phyloP scores from a whole-genome alignment of 2,329 filamentous ascomycete species.

The Nemania serpens region DNA sequence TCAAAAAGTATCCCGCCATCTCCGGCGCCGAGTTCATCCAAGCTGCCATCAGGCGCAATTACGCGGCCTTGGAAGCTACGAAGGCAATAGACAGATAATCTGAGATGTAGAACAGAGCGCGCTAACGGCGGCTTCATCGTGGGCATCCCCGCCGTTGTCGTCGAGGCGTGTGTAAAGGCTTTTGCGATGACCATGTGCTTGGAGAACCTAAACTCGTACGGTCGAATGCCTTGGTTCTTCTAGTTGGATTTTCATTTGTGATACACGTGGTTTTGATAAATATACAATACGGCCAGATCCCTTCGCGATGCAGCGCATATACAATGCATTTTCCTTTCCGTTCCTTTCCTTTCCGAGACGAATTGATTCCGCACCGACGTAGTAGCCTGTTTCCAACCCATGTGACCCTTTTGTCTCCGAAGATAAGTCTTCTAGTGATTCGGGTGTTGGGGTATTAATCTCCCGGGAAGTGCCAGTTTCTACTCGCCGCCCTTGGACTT shows the following conservation, averaged over 20 bases:
- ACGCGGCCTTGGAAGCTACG: constrained; percentile 55
- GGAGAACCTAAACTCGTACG: background rate
- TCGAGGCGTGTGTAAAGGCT: background rate
- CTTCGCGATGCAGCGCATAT: background rate
- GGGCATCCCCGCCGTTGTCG: background rate
- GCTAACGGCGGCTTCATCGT: constrained; percentile 5
- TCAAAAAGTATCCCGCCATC: constrained; percentile 64
- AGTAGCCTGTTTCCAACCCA: constrained; percentile 17
- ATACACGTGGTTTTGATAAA: constrained; percentile 15
- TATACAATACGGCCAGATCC: constrained; percentile 20
- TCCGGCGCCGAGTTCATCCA: constrained; percentile 65
- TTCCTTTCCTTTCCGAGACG: constrained; percentile 3
- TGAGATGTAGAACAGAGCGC: background rate
- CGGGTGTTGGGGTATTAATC: constrained; percentile 1
- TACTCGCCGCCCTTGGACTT: constrained; percentile 45
- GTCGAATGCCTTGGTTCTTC: background rate
- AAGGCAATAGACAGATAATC: constrained; percentile 38
- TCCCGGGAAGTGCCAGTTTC: constrained; percentile 6
- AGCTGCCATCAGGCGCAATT: constrained; percentile 61
- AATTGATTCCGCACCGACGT: constrained; percentile 2
- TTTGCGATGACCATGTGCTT: background rate
- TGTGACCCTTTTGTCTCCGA: constrained; percentile 9
- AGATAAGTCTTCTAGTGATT: background rate
- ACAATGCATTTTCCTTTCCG: constrained; percentile 8
- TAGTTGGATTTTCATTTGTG: constrained; percentile 15